These are phyloP conservation scores for Apocynum venetum DNA, from an alignment of 257 asterid species.

Conservation along the genomic window DNA sequence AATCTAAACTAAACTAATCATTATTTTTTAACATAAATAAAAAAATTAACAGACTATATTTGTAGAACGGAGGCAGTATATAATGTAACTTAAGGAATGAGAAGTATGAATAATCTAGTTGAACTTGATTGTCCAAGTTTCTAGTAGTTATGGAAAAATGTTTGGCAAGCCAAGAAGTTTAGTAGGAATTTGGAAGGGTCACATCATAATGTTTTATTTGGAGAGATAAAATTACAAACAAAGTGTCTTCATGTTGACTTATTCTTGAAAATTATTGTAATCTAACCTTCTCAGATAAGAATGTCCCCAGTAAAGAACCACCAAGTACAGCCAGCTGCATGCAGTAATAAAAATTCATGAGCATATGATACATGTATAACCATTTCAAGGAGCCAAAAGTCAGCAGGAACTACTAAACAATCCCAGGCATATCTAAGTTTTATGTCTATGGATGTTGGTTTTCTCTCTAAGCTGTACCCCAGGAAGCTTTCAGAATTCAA, in stretches of 20 bases:
- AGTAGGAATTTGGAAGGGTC: neutral
- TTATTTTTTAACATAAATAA: no score
- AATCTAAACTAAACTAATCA: no score
- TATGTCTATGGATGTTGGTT: neutral
- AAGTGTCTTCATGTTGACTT: neutral
- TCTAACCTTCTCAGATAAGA: conserved; percentile 84
- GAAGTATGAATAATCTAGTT: neutral
- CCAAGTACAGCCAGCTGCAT: conserved; percentile 96
- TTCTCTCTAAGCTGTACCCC: neutral
- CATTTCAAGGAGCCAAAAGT: neutral
- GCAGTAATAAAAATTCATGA: neutral
- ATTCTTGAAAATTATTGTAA: neutral
- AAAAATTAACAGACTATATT: no score
- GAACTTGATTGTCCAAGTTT: neutral
- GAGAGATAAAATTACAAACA: neutral
- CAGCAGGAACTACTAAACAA: neutral
- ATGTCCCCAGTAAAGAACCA: conserved; percentile 88
- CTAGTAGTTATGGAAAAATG: neutral
- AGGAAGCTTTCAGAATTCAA: neutral
- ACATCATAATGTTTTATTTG: neutral
- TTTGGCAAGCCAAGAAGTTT: neutral
- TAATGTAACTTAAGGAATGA: no score
- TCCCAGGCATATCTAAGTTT: neutral
- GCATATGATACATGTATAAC: neutral
- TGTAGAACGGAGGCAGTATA: no score